These are phyloP conservation scores for Colletotrichum truncatum DNA, from an alignment of 2,329 filamentous ascomycete genomes.

Conservation along the genomic window DNA sequence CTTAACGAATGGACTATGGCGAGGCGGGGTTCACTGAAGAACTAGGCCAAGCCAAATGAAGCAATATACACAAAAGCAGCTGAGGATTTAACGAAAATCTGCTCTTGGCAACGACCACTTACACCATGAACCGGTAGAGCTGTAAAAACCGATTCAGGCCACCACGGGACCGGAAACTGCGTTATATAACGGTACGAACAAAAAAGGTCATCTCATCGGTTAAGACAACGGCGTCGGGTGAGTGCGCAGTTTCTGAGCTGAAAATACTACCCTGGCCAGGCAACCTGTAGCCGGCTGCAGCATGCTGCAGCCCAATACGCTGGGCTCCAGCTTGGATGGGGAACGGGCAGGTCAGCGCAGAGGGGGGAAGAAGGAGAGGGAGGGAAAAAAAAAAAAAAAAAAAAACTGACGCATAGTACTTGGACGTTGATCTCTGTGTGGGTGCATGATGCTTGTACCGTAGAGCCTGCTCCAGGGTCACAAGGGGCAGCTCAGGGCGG, in stretches of 20 bases:
- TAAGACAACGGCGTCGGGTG: neutral
- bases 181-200: constrained; percentile 26
- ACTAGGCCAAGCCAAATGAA: constrained; percentile 12
- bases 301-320: no score
- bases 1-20: constrained; percentile 22
- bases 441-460: neutral
- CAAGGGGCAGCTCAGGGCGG: no score
- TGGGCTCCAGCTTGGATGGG: constrained; percentile 7
- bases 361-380: no score
- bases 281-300: constrained; percentile 5
- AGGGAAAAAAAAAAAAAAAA: no score
- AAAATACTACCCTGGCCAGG: constrained; percentile 11
- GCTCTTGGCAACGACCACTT: constrained; percentile 17
- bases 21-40: constrained; percentile 20
- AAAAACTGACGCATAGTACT: neutral
- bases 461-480: neutral
- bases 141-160: neutral
- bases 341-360: neutral
- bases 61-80: constrained; percentile 8
- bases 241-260: constrained; percentile 9
- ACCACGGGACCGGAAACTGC: constrained; percentile 8
- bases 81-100: neutral
- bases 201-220: neutral
- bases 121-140: constrained; percentile 9
- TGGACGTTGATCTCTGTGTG: neutral